Evolutionary conservation across 164 flowering plant species (phyloP), one percentile per base, ranked within the genome.

Genomic region (Piper betle): DNA sequence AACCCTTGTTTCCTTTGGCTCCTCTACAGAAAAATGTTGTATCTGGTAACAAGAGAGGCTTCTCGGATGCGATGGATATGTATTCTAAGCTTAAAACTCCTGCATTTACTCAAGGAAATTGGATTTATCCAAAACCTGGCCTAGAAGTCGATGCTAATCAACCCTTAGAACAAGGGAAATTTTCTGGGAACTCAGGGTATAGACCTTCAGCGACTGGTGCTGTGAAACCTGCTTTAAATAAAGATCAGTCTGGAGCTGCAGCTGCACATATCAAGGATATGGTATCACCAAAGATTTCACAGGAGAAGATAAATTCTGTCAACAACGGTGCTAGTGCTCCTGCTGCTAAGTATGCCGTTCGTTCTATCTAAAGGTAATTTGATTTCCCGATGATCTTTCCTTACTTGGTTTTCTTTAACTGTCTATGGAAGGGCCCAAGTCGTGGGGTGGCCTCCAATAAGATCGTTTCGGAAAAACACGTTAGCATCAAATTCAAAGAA

Each of bases 391-490:
- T 46, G 7, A 2, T 5, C 15, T 46, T 46, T 46, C 0, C 50
- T 15, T 10, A 15, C 9, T 46, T 46, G 12, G 50, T 10, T 46
- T 46, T 6, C 3, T 46, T 46, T 46, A 1, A 10, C 50, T 55
- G 15, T 10, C 38, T 15, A 37, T 76, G 59, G 59, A 84, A 92
- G 98, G 86, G 91, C 96, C 8, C 93, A 89, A 70, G 95, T 92
- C 53, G 91, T 92, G 58, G 98, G 98, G 70, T 92, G 98, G 98
- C 98, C 98, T 39, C 98, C 98, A 3, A 80, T 93, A 1, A 78
- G 92, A 73, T 83, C 98, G 53, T 87, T 74, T 66, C 77, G 98
- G 69, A 93, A 86, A 57, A 87, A 87, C 64, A 71, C 95, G 17
- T 62, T 92, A 80, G 88, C 88, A 16, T 82, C 87, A 60, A 74